phyloP scores from a whole-genome alignment of 345 rosid species.

The Populus pruinosa region DNA sequence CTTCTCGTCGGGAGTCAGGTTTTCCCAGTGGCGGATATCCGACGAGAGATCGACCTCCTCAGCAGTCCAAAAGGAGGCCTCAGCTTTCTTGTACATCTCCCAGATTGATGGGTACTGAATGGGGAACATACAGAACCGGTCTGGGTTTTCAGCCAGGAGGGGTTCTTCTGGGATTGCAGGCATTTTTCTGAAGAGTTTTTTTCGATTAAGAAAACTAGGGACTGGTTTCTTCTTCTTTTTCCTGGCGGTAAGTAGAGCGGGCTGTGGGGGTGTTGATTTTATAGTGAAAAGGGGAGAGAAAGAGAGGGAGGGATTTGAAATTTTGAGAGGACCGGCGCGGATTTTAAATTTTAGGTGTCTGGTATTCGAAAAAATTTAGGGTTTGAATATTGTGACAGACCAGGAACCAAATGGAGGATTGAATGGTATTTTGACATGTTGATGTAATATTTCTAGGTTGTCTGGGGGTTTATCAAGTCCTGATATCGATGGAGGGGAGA shows the following conservation, averaged over 20 bases:
- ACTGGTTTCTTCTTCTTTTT: not conserved
- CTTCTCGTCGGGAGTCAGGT: conserved; percentile 61
- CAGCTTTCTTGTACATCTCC: conserved; percentile 99
- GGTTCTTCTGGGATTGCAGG: conserved; percentile 89
- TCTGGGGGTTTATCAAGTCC: no score
- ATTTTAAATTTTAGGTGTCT: not conserved
- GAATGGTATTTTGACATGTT: not conserved
- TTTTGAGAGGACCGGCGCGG: not conserved
- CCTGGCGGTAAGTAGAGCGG: not conserved
- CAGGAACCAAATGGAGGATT: not conserved
- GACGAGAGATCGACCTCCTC: conserved; percentile 93
- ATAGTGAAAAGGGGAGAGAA: conserved; percentile 1
- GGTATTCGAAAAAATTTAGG: no score
- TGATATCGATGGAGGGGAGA: not conserved
- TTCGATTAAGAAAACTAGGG: not conserved
- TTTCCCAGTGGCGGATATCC: conserved; percentile 74
- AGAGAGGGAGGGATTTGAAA: conserved; percentile 18
- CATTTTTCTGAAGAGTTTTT: conserved; percentile 32
- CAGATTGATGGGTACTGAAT: conserved; percentile 83
- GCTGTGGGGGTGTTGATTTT: not conserved
- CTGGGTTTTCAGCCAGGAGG: conserved; percentile 63
- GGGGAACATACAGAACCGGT: conserved; percentile 93
- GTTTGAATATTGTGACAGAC: not conserved
- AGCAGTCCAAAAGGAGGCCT: conserved; percentile 97
- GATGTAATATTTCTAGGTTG: not conserved